These are phyloP conservation scores for Naganishia friedmannii DNA, from an alignment of 768 basidiomycete species.

Conservation along the genomic window DNA sequence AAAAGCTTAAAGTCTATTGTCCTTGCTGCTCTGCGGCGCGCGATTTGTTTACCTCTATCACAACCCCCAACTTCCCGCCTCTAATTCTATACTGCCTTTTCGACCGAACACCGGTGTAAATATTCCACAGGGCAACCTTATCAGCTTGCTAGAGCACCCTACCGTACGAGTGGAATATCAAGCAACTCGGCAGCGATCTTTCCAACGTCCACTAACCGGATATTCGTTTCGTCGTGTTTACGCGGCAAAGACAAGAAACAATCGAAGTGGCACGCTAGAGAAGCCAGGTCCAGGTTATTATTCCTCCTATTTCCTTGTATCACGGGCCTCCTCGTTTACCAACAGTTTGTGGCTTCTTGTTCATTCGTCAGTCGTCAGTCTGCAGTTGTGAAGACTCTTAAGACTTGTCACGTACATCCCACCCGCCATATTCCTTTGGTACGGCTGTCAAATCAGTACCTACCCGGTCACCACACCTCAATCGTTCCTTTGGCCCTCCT, in stretches of 20 bases:
- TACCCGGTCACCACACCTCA: not conserved
- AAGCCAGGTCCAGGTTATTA: not conserved
- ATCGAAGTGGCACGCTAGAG: slow-evolving; percentile 4
- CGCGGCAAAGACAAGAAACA: not conserved
- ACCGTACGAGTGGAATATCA: not conserved
- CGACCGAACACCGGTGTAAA: too few species aligned
- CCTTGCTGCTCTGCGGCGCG: not conserved
- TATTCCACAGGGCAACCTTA: not conserved
- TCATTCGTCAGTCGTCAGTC: not conserved
- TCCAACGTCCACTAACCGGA: not conserved
- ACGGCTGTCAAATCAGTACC: not conserved
- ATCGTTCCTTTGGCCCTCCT: not conserved
- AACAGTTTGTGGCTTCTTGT: too few species aligned
- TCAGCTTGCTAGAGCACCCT: not conserved
- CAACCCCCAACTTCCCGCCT: not conserved
- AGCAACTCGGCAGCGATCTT: not conserved
- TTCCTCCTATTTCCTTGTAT: not conserved
- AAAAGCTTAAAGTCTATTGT: not conserved
- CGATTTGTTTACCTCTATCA: not conserved
- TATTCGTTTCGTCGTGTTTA: not conserved
- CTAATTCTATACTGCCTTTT: not conserved
- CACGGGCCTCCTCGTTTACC: not conserved
- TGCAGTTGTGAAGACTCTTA: not conserved
- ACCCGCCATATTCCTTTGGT: not conserved
- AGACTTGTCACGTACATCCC: not conserved